Evolutionary conservation across 148 eudicot species (phyloP).

Genomic region (Rheum nobile): DNA sequence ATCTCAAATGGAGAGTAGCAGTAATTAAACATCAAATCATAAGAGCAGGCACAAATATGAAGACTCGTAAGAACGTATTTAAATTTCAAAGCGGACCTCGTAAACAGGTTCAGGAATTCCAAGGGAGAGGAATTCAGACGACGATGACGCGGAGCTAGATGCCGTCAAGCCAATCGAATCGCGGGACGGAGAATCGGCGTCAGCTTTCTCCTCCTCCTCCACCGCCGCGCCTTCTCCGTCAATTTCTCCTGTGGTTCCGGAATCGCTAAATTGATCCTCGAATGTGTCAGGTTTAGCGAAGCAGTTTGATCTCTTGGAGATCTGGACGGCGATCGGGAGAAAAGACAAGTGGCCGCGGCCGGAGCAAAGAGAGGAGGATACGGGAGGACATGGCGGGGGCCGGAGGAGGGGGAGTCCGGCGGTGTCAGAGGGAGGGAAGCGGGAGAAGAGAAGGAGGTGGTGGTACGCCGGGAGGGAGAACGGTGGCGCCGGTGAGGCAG

Average conservation of each 20-base stretch:
- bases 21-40: neutral
- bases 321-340: slow-evolving; percentile 15
- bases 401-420: slow-evolving; percentile 14
- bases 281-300: slow-evolving; percentile 33
- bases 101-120: slow-evolving; percentile 92
- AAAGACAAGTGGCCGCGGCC: slow-evolving; percentile 10
- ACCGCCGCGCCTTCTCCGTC: slow-evolving; percentile 18
- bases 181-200: slow-evolving; percentile 8
- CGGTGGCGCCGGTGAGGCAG: slow-evolving; percentile 19
- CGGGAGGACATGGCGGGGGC: slow-evolving; percentile 11
- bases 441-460: slow-evolving; percentile 10
- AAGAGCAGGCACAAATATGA: neutral
- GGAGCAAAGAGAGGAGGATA: slow-evolving; percentile 5
- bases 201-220: slow-evolving; percentile 7
- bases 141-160: slow-evolving; percentile 8
- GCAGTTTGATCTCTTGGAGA: slow-evolving; percentile 17
- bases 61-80: neutral
- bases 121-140: slow-evolving; percentile 39
- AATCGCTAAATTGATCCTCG: slow-evolving; percentile 27
- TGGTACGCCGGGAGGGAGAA: slow-evolving; percentile 12
- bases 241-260: slow-evolving; percentile 17
- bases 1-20: neutral
- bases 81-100: slow-evolving; percentile 34
- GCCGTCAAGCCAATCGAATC: slow-evolving; percentile 12
- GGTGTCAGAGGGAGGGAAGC: slow-evolving; percentile 5